Evolutionary conservation across 129 eudicot species (phyloP), one percentile per base, ranked within the genome.

Genomic region (Glebionis coronaria): DNA sequence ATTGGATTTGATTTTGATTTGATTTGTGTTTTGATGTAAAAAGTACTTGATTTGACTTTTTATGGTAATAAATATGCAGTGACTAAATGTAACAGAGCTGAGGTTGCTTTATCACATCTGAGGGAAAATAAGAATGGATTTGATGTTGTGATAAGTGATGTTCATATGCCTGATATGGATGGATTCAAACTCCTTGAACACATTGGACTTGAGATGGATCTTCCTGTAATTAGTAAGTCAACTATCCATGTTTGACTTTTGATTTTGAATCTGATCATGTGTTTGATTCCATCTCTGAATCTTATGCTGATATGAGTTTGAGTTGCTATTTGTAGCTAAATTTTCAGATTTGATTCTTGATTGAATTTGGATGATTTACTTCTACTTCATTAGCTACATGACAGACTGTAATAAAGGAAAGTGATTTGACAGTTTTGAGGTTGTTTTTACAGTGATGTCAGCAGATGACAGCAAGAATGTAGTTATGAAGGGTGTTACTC

Each of bases 141-240:
- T 52, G 91, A 85, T 78, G 75, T 85, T 18, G 88, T 85, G 60
- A 85, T 85, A 44, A 85, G 87, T 63, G 91, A 85, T 77, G 91
- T 85, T 51, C 87, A 79, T 63, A 85, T 85, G 91, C 91, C 91
- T 18, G 91, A 85, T 63, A 85, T 85, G 87, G 87, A 85, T 73
- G 91, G 91, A 11, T 85, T 85, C 62, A 85, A 85, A 78, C 80
- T 85, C 68, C 91, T 85, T 59, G 91, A 85, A 64, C 91, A 82
- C 45, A 85, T 85, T 66, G 87, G 87, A n/a, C 82, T 85, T 73
- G 87, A 82, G 67, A 82, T 85, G 87, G 87, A 85, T 75, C 77
- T 85, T 1, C 91, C 91, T 47, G 91, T 85, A 49, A 85, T 85
- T 61, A 85, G 91, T 85, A 77, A 82, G 91, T 64, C 59, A 66